Conservation (phyloP, 768 basidiomycete species). For the Holtermannia corniformis region DNA sequence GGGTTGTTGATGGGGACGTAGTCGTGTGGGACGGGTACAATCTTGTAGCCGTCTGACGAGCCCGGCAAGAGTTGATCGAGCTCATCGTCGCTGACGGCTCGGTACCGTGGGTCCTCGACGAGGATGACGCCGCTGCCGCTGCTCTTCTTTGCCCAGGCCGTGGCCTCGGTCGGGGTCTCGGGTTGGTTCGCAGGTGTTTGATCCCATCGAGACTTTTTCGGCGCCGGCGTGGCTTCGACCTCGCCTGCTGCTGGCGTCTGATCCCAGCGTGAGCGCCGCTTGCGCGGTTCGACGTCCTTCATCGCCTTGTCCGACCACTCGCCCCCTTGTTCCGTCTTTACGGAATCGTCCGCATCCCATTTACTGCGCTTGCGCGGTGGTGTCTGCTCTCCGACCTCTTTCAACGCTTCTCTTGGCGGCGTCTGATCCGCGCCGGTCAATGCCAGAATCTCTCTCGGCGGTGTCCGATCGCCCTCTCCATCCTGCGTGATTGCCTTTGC, state of each 20-base stretch:
- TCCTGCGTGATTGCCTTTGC: conserved; percentile 57
- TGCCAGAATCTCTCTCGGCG: conserved; percentile 50
- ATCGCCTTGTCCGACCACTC: conserved; percentile 67
- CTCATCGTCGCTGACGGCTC: conserved; percentile 93
- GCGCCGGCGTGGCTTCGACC: conserved; percentile 47
- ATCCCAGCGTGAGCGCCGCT: conserved; percentile 93
- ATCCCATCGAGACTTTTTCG: conserved; percentile 94
- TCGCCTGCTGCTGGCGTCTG: conserved; percentile 65
- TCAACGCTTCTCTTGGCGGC: conserved; percentile 45
- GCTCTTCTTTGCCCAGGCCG: conserved; percentile 42
- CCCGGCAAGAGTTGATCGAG: conserved; percentile 79
- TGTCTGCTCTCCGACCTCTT: conserved; percentile 49
- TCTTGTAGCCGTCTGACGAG: conserved; percentile 62
- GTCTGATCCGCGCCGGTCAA: conserved; percentile 48
- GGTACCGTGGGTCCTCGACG: conserved; percentile 81
- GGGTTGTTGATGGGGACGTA: conserved; percentile 68
- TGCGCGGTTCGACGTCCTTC: conserved; percentile 66
- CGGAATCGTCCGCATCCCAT: conserved; percentile 22
- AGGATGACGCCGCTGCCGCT: conserved; percentile 33
- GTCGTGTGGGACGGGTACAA: conserved; percentile 87
- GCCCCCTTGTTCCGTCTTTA: conserved; percentile 58
- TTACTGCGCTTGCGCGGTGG: conserved; percentile 17
- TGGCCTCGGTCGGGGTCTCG: conserved; percentile 44
- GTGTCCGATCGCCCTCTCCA: conserved; percentile 68
- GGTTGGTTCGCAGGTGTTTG: conserved; percentile 82